Percentiles rank a stretch among this genome's conserved stretches.
Evolutionary conservation across 164 flowering plant genomes (phyloP).

Genomic region (Magnolia kwangsiensis): DNA sequence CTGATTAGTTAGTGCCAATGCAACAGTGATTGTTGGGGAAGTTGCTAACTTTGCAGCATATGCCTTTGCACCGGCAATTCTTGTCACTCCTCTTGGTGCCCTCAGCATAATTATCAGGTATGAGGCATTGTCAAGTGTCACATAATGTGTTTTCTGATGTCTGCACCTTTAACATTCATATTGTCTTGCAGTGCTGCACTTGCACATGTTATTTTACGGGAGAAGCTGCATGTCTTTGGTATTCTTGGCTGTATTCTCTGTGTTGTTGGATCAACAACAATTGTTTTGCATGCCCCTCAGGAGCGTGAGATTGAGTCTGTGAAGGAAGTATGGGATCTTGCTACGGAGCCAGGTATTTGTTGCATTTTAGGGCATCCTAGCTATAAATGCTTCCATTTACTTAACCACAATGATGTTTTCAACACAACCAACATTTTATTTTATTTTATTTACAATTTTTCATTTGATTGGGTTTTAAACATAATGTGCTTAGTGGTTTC

Average conservation of each 20-base stretch:
- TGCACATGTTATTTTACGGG: conserved; percentile 78
- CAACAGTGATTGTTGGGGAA: conserved; percentile 87
- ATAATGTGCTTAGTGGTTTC: conserved; percentile 8
- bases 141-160: background rate
- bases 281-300: conserved; percentile 91
- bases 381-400: background rate
- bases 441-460: background rate
- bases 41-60: conserved; percentile 91
- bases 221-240: conserved; percentile 82
- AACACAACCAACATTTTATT: background rate
- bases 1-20: conserved; percentile 16
- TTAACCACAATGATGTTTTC: background rate
- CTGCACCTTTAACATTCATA: conserved; percentile 4
- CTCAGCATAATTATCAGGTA: conserved; percentile 94
- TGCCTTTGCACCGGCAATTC: conserved; percentile 92
- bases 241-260: conserved; percentile 84
- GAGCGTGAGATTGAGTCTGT: conserved; percentile 82
- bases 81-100: conserved; percentile 93
- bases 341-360: conserved; percentile 82
- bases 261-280: conserved; percentile 90
- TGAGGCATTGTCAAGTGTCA: conserved; percentile 10
- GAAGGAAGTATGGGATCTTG: conserved; percentile 87
- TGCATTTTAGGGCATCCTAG: background rate
- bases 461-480: conserved; percentile 2
- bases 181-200: conserved; percentile 75